These are phyloP conservation scores for Carpinus viminea DNA, from an alignment of 306 rosid genomes.

Conservation along the genomic window DNA sequence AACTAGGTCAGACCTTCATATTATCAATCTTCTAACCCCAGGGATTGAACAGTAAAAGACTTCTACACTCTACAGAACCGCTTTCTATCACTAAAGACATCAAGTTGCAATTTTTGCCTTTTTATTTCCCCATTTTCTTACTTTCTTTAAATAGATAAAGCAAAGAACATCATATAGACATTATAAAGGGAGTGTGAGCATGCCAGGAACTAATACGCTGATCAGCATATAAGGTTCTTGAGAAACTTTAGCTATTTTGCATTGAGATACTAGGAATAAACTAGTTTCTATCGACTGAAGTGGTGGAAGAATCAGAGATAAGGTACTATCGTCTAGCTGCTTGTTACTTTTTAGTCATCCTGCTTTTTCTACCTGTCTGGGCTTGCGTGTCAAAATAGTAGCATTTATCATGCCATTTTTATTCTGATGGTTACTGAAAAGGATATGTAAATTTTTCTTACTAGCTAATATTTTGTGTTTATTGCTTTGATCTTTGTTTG, in stretches of 20 bases:
- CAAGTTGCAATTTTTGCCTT: constrained; percentile 16
- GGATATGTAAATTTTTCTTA: background rate
- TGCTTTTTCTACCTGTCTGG: background rate
- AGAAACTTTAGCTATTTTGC: constrained; percentile 11
- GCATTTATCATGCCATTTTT: background rate
- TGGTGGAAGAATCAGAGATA: background rate
- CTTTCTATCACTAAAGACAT: constrained; percentile 9
- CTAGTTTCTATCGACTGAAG: constrained; percentile 6
- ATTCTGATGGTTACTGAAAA: background rate
- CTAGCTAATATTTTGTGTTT: background rate
- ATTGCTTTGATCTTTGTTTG: background rate
- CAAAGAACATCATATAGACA: constrained; percentile 11
- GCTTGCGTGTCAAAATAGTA: background rate
- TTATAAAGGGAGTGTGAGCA: background rate
- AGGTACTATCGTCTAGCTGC: constrained; percentile 3
- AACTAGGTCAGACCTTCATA: constrained; percentile 12
- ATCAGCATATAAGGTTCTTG: constrained; percentile 10
- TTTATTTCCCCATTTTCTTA: constrained; percentile 12
- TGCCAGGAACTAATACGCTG: background rate
- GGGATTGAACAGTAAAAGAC: constrained; percentile 1
- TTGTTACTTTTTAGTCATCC: constrained; percentile 20
- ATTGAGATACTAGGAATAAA: constrained; percentile 8
- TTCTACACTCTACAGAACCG: background rate
- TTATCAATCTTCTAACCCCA: background rate
- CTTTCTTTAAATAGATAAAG: constrained; percentile 19